Conservation (phyloP, 1,284 basidiomycete genomes). For the Ustilago loliicola region DNA sequence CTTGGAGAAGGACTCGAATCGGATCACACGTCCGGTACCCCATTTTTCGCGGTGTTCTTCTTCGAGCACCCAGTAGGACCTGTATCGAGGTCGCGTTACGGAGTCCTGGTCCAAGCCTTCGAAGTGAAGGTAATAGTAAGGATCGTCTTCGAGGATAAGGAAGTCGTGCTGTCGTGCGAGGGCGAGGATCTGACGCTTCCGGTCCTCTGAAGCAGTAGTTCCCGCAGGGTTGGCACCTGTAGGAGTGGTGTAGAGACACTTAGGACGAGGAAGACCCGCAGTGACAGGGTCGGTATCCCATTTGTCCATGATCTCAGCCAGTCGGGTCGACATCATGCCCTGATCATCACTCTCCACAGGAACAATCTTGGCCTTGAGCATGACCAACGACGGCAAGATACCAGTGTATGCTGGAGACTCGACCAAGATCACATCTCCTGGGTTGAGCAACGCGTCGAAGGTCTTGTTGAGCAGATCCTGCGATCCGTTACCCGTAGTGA, state of each 20-base stretch:
- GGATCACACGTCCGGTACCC: constrained; percentile 65
- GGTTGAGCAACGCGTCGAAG: constrained; percentile 78
- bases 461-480: constrained; percentile 84
- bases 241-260: constrained; percentile 83
- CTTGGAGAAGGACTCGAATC: constrained; percentile 76
- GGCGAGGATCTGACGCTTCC: constrained; percentile 82
- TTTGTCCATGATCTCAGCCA: constrained; percentile 79
- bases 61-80: constrained; percentile 66
- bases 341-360: constrained; percentile 83
- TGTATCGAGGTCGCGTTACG: constrained; percentile 45
- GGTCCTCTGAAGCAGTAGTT: constrained; percentile 72
- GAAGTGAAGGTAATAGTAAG: constrained; percentile 66
- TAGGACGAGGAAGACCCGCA: constrained; percentile 78
- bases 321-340: constrained; percentile 78
- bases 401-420: constrained; percentile 84
- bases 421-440: constrained; percentile 84
- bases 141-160: constrained; percentile 63
- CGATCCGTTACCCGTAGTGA: constrained; percentile 84
- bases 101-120: constrained; percentile 62
- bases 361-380: constrained; percentile 47
- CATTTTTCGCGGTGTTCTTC: constrained; percentile 56
- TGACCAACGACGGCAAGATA: constrained; percentile 58
- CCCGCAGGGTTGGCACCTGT: constrained; percentile 70
- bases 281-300: constrained; percentile 77
- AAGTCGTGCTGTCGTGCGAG: constrained; percentile 72